Conservation (phyloP, 805 yeast species). For the Wickerhamiella hasegawae region DNA sequence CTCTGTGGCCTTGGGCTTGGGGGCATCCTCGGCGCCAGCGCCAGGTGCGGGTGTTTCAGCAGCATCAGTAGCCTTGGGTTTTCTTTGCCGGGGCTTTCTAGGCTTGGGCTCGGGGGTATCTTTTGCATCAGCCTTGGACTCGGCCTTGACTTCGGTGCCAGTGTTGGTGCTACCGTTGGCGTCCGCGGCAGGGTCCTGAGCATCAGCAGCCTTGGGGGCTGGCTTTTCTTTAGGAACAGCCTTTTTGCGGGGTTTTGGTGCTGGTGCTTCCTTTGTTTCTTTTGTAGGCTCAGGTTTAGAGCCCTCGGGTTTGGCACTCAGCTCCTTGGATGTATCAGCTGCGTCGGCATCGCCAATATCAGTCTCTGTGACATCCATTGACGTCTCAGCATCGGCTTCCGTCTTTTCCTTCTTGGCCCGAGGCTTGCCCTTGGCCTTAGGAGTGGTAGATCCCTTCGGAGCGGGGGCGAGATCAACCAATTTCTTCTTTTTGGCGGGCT, state of each 20-base stretch:
- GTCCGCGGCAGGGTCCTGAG: too few relatives aligned
- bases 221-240: not conserved
- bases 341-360: not conserved
- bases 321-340: not conserved
- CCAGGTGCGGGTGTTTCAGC: not conserved
- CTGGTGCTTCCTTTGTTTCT: constrained; percentile 1
- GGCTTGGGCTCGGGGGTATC: not conserved
- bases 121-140: not conserved
- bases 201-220: constrained; percentile 3
- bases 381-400: constrained; percentile 31
- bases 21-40: not conserved
- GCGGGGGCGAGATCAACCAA: constrained; percentile 1
- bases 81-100: not conserved
- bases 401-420: not conserved
- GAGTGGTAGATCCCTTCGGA: too few relatives aligned
- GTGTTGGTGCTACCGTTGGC: not conserved
- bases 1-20: not conserved
- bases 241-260: not conserved
- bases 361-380: too few relatives aligned
- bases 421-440: constrained; percentile 4
- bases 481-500: constrained; percentile 4
- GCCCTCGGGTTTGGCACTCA: not conserved
- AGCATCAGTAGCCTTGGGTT: not conserved
- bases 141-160: not conserved
- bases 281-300: not conserved